Conservation (phyloP, 2,329 filamentous ascomycete genomes). For the Aspergillus unguis region DNA sequence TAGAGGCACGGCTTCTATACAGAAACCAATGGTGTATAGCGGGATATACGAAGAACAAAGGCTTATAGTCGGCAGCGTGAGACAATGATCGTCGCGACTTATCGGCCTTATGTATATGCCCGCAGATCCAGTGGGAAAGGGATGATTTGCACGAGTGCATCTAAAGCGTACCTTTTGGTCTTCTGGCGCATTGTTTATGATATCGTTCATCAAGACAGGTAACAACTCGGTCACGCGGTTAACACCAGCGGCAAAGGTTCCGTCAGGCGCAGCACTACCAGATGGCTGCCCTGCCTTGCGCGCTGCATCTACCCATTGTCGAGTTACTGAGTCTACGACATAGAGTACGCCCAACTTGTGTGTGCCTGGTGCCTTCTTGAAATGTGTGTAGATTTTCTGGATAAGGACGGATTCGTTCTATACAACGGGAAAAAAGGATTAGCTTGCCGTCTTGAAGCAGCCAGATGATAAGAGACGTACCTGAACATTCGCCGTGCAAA, state of each 20-base stretch:
- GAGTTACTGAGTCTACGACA: slow-evolving; percentile 99
- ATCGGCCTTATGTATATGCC: slow-evolving; percentile 25
- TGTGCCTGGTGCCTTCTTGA: slow-evolving; percentile 89
- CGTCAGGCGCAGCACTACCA: slow-evolving; percentile 77
- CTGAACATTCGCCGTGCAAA: slow-evolving; percentile 88
- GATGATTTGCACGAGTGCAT: slow-evolving; percentile 25
- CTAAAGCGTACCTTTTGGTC: slow-evolving; percentile 89
- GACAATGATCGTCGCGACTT: slow-evolving; percentile 26
- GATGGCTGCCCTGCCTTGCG: slow-evolving; percentile 79
- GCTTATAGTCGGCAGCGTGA: slow-evolving; percentile 27
- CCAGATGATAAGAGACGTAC: slow-evolving; percentile 48
- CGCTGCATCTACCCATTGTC: slow-evolving; percentile 96
- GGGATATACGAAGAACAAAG: slow-evolving; percentile 25
- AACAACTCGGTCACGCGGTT: slow-evolving; percentile 95
- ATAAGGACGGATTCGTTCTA: slow-evolving; percentile 94
- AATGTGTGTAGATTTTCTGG: slow-evolving; percentile 94
- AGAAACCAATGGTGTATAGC: slow-evolving; percentile 20
- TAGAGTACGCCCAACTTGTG: slow-evolving; percentile 99
- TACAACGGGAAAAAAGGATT: slow-evolving; percentile 23
- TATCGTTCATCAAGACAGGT: slow-evolving; percentile 91
- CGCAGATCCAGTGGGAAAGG: slow-evolving; percentile 29
- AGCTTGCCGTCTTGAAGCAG: slow-evolving; percentile 17
- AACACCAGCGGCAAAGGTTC: slow-evolving; percentile 91
- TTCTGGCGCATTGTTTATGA: slow-evolving; percentile 79
- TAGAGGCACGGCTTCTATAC: slow-evolving; percentile 25